Conservation (phyloP, 208 protist species). For the Trypanosoma avium region DNA sequence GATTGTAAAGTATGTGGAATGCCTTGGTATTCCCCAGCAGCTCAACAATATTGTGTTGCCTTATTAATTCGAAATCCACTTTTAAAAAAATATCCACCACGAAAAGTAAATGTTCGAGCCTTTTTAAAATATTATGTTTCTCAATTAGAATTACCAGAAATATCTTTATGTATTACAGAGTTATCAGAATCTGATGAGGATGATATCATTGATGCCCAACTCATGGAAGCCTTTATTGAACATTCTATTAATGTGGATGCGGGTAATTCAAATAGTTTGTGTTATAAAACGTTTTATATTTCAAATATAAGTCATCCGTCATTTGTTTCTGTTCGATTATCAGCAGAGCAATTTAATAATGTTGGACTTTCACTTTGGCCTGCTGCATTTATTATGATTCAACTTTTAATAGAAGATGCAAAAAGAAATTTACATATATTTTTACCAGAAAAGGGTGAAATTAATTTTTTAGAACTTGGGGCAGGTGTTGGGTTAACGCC, state of each 20-base stretch:
- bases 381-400: constrained; percentile 69
- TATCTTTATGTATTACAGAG: constrained; percentile 4
- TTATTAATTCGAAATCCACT: constrained; percentile 64
- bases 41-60: constrained; percentile 51
- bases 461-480: constrained; percentile 76
- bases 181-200: not conserved
- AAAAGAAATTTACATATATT: not conserved
- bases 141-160: constrained; percentile 47
- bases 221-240: constrained; percentile 70
- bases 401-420: constrained; percentile 67
- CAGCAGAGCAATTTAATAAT: constrained; percentile 65
- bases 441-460: constrained; percentile 20
- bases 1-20: constrained; percentile 54
- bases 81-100: constrained; percentile 49
- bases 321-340: constrained; percentile 60
- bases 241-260: constrained; percentile 19
- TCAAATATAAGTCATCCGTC: not conserved
- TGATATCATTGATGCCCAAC: constrained; percentile 44
- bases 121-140: constrained; percentile 71
- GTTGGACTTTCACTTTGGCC: constrained; percentile 83
- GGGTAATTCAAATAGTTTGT: constrained; percentile 29
- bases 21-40: constrained; percentile 45
- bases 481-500: constrained; percentile 74
- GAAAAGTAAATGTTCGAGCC: constrained; percentile 44
- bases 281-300: constrained; percentile 69